Percentiles rank a stretch among this genome's conserved stretches.
These are phyloP conservation scores for Talaromyces sp. DNA, from an alignment of 2,329 filamentous ascomycete species.

Conservation along the genomic window DNA sequence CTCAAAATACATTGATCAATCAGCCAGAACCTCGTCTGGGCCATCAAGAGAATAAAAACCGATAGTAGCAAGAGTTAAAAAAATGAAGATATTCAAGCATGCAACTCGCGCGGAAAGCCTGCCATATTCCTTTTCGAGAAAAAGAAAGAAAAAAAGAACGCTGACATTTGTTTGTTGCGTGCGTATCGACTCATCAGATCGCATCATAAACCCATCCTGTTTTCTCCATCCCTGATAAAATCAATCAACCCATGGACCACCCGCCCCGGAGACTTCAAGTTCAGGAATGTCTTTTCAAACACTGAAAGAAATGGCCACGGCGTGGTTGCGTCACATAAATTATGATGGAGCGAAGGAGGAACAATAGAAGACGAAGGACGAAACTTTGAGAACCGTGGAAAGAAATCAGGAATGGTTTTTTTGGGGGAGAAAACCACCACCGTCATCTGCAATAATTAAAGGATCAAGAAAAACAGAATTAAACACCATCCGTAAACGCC, in stretches of 20 bases:
- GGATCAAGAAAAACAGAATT: neutral
- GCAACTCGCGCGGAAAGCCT: neutral
- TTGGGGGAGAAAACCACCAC: neutral
- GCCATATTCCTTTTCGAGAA: neutral
- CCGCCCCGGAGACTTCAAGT: neutral
- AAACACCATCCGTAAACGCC: constrained; percentile 29
- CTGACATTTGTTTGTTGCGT: neutral
- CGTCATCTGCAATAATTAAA: constrained; percentile 1
- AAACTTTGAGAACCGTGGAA: neutral
- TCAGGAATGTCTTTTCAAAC: neutral
- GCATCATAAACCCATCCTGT: neutral
- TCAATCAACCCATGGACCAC: neutral
- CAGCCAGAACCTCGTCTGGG: neutral
- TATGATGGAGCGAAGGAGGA: neutral
- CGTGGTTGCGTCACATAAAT: neutral
- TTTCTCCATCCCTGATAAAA: neutral
- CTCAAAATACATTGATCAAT: constrained; percentile 11
- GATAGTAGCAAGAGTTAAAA: neutral
- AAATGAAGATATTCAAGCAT: constrained; percentile 2
- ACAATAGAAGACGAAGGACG: neutral
- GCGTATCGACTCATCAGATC: constrained; percentile 6
- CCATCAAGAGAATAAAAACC: neutral
- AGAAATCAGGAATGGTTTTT: neutral
- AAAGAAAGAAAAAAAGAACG: neutral
- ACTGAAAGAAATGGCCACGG: neutral